Evolutionary conservation across 2,329 filamentous ascomycete species (phyloP).

Genomic region (Phaeoacremonium minimum): DNA sequence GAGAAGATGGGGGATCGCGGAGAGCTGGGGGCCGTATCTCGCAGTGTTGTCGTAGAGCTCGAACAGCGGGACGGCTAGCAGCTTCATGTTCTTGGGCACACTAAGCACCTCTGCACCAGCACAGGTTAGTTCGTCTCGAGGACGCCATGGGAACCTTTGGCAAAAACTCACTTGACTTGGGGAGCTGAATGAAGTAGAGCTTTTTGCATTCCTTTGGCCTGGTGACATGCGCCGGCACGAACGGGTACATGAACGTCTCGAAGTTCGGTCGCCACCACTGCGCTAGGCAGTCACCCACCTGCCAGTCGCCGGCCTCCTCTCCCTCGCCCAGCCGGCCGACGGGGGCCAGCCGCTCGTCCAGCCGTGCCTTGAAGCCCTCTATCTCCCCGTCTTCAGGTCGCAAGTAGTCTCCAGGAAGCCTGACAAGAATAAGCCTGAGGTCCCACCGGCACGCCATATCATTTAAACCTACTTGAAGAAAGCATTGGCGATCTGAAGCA

Average conservation of each 20-base stretch:
- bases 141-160: no score
- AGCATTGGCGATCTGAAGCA: conserved; percentile 98
- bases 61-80: conserved; percentile 92
- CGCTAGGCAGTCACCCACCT: conserved; percentile 88
- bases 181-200: conserved; percentile 93
- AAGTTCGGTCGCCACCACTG: conserved; percentile 99
- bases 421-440: no score
- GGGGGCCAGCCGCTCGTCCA: conserved; percentile 91
- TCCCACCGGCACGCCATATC: no score
- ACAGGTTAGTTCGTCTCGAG: no score
- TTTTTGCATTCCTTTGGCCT: conserved; percentile 99
- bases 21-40: conserved; percentile 91
- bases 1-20: conserved; percentile 90
- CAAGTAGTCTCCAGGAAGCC: conserved; percentile 92
- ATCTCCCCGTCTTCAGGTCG: conserved; percentile 86
- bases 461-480: no score
- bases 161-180: conserved; percentile 70
- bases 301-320: conserved; percentile 82
- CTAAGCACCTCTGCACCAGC: conserved; percentile 72
- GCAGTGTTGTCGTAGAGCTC: conserved; percentile 97
- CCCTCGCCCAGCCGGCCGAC: conserved; percentile 83
- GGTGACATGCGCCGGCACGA: conserved; percentile 92
- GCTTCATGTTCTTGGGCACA: conserved; percentile 99
- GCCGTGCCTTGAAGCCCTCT: conserved; percentile 85
- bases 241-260: conserved; percentile 99